Evolutionary conservation across 768 basidiomycete species (phyloP), one percentile per base, ranked within the genome.

Genomic region (Postia placenta): DNA sequence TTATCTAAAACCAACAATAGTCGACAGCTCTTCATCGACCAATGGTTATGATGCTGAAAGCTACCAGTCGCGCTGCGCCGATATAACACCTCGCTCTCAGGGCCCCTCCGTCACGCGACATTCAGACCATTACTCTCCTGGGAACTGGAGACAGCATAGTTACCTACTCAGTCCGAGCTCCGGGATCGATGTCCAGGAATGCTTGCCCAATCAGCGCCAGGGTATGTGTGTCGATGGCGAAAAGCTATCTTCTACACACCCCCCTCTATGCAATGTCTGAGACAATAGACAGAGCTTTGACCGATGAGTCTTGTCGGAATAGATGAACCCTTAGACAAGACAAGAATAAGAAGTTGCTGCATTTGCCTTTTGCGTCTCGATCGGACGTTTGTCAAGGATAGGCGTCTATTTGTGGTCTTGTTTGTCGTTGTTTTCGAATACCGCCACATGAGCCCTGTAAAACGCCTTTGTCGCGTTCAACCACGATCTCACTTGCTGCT

Each of bases 401-500:
- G 15, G 30, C 30, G 30, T 15, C 30, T 7, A 33, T n/a, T 33
- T 33, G 30, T 33, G 7, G 9, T 33, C 19, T 23, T 55, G 51
- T 63, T 63, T 63, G 62, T 43, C 35, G 44, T 39, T 63, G 55
- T 63, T 63, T 55, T 48, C 46, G 30, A n/a, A n/a, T 25, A 25
- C 37, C 46, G 52, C 56, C 52, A 55, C 56, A 45, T 48, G 55
- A 59, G 60, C 60, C 60, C 50, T 48, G 52, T 55, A 45, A 56
- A 50, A 55, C 57, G 53, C 57, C 52, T 59, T 57, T 58, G 58
- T 60, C 58, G 58, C 59, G 56, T 57, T 58, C 56, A 53, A 49
- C 53, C 50, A 19, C 52, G 22, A 41, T 39, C 40, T 23, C 7
- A 33, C 51, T 47, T 45, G 42, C 51, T 50, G 30, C 30, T 33